Conservation (phyloP, 2,329 filamentous ascomycete genomes). For the Thermothelomyces thermophilus region DNA sequence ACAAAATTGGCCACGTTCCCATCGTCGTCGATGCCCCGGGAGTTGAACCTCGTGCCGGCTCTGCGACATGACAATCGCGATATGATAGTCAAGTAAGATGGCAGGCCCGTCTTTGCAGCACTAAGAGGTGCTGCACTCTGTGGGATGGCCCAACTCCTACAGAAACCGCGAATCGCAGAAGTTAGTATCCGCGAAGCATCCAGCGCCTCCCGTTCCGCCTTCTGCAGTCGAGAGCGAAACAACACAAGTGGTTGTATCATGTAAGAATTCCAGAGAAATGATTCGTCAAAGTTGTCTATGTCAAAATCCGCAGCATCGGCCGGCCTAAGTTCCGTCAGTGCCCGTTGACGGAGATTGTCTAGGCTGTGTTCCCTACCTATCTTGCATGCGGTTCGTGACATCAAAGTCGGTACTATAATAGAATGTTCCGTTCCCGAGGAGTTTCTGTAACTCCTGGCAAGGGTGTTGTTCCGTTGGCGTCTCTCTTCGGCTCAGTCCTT, state of each 20-base stretch:
- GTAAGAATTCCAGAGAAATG: slow-evolving; percentile 96
- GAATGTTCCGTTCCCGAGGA: slow-evolving; percentile 88
- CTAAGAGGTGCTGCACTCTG: slow-evolving; percentile 66
- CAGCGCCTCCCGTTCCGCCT: slow-evolving; percentile 68
- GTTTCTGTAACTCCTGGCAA: slow-evolving; percentile 82
- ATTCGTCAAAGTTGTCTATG: slow-evolving; percentile 86
- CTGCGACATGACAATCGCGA: slow-evolving; percentile 84
- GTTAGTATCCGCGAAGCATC: slow-evolving; percentile 84
- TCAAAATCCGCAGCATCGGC: slow-evolving; percentile 74
- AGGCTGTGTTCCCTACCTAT: slow-evolving; percentile 49
- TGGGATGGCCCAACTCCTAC: slow-evolving; percentile 77
- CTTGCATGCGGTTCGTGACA: slow-evolving; percentile 84
- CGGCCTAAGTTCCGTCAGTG: slow-evolving; percentile 43
- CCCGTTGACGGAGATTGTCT: neutral
- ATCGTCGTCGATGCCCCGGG: slow-evolving; percentile 95
- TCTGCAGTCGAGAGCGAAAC: slow-evolving; percentile 75
- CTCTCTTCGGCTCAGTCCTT: slow-evolving; percentile 58
- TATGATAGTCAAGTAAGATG: slow-evolving; percentile 80
- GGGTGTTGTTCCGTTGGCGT: slow-evolving; percentile 77
- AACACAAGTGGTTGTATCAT: slow-evolving; percentile 92
- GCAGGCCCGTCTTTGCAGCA: slow-evolving; percentile 59
- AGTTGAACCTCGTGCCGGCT: slow-evolving; percentile 92
- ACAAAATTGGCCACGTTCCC: slow-evolving; percentile 98
- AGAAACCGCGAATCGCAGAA: slow-evolving; percentile 90
- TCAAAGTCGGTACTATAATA: slow-evolving; percentile 99